Evolutionary conservation across 441 rosid genomes (phyloP), one percentile per base, ranked within the genome.

Genomic region (Populus hybrid): DNA sequence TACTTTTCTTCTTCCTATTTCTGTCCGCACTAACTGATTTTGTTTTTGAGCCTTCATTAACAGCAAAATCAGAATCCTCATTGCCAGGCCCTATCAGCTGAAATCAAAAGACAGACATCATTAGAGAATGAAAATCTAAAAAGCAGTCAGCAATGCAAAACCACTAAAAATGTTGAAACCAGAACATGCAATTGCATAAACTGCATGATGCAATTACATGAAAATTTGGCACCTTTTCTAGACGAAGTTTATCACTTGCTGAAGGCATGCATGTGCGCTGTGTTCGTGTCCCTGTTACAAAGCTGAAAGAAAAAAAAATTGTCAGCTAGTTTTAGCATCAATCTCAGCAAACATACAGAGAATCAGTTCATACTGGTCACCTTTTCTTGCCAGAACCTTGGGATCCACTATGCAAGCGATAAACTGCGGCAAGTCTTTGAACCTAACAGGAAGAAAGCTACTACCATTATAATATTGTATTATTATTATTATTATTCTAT

Each of bases 311-410:
- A 69, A 57, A 26, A 18, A 24, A 42, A 14, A 20, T 3, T 6
- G n/a, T 10, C 69, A 81, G 35, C 67, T 16, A 73, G 65, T 50
- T 67, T 77, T 36, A 79, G 70, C 68, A 77, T 78, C 78, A 75
- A 69, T 4, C 34, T 20, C 10, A 63, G 24, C 12, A 66, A 40
- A 57, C 36, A 54, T 34, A 28, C 14, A 28, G 23, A 46, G 10
- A 38, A 36, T 21, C 36, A 30, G 12, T 73, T 6, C 36, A 77
- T 34, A 34, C 8, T 68, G 46, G 12, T 42, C 21, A 92, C 95
- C 95, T 87, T 88, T 89, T 92, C 97, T 94, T 94, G 67, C 98
- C 94, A 73, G 90, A 89, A 82, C 95, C 92, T 77, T 84, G 91
- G 84, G 87, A 79, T 70, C 87, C 81, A 77, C 93, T 88, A 36